phyloP scores from a whole-genome alignment of 345 rosid genomes.

The Euphorbia peplus region DNA sequence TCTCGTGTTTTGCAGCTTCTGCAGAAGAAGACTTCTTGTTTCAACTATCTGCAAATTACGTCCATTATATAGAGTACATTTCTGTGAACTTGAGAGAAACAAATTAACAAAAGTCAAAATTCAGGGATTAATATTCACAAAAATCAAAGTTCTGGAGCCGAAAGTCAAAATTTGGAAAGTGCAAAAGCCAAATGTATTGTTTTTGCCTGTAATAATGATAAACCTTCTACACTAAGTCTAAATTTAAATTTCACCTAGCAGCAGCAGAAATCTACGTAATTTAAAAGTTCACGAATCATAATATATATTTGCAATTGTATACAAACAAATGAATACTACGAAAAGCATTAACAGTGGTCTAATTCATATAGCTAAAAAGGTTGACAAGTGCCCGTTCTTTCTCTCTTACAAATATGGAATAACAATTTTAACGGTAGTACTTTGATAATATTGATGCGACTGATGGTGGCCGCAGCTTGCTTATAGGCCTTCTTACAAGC shows the following conservation, averaged over 20 bases:
- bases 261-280: neutral
- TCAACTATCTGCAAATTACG: constrained; percentile 40
- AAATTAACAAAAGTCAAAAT: too few relatives aligned
- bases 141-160: too few relatives aligned
- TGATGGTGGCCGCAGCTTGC: neutral
- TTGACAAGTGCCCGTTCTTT: neutral
- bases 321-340: neutral
- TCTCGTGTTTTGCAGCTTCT: constrained; percentile 42
- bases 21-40: constrained; percentile 55
- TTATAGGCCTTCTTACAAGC: neutral
- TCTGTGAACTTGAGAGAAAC: too few relatives aligned
- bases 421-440: neutral
- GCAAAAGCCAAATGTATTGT: too few relatives aligned
- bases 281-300: neutral
- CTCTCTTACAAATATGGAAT: neutral
- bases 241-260: neutral
- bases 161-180: too few relatives aligned
- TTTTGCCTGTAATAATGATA: neutral
- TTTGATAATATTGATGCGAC: neutral
- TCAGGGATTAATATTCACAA: too few relatives aligned
- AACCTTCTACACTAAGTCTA: neutral
- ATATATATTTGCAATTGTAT: neutral
- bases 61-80: too few relatives aligned
- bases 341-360: neutral
- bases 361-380: neutral